phyloP scores from a whole-genome alignment of 306 rosid genomes.

The Ormosia semicastrata region DNA sequence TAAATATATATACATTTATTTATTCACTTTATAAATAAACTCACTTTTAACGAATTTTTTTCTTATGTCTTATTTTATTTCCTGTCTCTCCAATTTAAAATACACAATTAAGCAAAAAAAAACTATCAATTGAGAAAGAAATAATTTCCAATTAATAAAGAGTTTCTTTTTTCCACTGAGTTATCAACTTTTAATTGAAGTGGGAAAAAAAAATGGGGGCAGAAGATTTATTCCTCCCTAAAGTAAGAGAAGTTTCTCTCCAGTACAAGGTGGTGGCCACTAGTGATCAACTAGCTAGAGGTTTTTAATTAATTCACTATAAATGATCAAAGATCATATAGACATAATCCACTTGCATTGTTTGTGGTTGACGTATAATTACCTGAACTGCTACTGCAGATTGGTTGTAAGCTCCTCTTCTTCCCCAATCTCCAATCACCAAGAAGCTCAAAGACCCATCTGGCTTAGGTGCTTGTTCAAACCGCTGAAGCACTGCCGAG shows the following conservation, averaged over 20 bases:
- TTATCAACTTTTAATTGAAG: no score
- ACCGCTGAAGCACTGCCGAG: conserved; percentile 17
- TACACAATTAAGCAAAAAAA: no score
- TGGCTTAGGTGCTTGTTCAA: conserved; percentile 20
- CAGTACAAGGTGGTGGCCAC: background rate
- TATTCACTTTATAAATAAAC: no score
- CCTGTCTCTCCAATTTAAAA: no score
- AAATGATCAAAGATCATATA: background rate
- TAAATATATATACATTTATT: no score
- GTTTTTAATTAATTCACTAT: background rate
- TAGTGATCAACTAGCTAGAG: background rate
- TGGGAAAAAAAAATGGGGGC: no score
- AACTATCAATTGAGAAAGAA: no score
- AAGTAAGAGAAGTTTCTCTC: background rate
- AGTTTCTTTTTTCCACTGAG: no score
- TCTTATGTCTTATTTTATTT: no score
- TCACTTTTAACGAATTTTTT: no score
- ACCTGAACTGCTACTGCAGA: conserved; percentile 66
- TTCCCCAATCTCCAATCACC: conserved; percentile 82
- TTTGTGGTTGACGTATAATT: background rate
- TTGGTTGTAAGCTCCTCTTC: conserved; percentile 60
- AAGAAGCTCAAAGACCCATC: conserved; percentile 56
- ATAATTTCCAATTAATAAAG: no score
- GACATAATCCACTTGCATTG: background rate
- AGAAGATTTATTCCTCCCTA: no score